Base-by-base conservation (phyloP, 2,329 filamentous ascomycete species). In the Raffaelea ambrosiae region DNA sequence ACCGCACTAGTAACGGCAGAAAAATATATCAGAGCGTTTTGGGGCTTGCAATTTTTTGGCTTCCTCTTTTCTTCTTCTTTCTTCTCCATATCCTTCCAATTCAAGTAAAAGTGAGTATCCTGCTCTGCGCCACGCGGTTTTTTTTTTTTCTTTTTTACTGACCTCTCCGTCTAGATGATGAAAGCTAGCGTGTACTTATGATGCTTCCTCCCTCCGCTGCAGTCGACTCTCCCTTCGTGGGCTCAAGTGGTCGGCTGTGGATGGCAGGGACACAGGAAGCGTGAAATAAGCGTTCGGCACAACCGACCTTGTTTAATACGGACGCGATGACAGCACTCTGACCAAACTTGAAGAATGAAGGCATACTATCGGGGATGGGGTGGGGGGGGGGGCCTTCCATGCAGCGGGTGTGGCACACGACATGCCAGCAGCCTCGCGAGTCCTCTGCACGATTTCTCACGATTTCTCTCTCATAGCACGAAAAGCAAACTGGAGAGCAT, bases 261-360 rank as follows among this genome's bases (percentile, higher is more conserved):
- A 70, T 41, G 46, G 47, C 22, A 72, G 72, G 74, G 68, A 69
- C 73, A 71, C 70, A 70, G 80, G 79, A 71, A 85, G 80, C 74
- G 79, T 98, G 93, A 97, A 83, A 89, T 89, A 78, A 84, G 93
- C 89, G 93, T 96, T 86, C 89, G 91, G 88, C 93, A 96, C 91
- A 95, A 77, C 70, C 66, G 77, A 83, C 85, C 91, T 96, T 97
- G 89, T 96, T 94, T 88, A 79, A 71, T 71, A 77, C 90, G 91
- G 83, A 95, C 91, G 93, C 90, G 81, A 88, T 84, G 86, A 83
- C 86, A 88, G 84, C 94, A 86, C 88, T 96, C 91, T 97, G 91
- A 97, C 67, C 68, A 58, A 52, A 54, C 69, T 49, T 51, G 36
- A 45, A 19, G 31, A 26, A 29, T 8, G n/a, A 29, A 29, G n/a